phyloP scores from a whole-genome alignment of 306 rosid genomes.

The Sicyos edulis region DNA sequence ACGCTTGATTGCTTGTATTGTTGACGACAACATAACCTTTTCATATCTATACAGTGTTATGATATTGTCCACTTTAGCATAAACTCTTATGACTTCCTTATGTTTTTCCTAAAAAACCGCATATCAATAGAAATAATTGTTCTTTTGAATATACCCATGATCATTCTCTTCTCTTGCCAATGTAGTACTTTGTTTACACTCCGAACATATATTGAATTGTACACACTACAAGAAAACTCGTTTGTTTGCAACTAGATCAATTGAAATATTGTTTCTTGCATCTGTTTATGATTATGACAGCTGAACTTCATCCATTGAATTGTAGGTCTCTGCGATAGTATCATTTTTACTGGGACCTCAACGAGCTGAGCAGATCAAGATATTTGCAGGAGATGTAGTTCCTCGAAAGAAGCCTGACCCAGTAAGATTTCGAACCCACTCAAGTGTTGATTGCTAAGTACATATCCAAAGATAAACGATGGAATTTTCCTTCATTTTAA shows the following conservation, averaged over 20 bases:
- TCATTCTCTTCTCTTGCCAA: too few species aligned
- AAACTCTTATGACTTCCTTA: too few species aligned
- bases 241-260: neutral
- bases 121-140: too few species aligned
- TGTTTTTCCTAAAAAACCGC: too few species aligned
- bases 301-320: constrained; percentile 30
- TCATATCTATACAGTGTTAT: too few species aligned
- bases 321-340: constrained; percentile 94
- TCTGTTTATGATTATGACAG: constrained; percentile 7
- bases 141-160: too few species aligned
- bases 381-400: constrained; percentile 98
- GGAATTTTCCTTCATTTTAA: neutral
- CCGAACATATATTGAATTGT: neutral
- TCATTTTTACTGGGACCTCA: constrained; percentile 76
- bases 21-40: too few species aligned
- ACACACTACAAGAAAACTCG: neutral
- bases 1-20: neutral
- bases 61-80: too few species aligned
- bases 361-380: constrained; percentile 80
- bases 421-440: constrained; percentile 37
- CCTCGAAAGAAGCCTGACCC: constrained; percentile 99
- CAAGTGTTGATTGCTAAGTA: neutral
- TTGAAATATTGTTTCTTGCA: neutral
- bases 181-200: too few species aligned
- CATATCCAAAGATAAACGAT: neutral